phyloP scores from a whole-genome alignment of 169 alveolate species.

The Plasmodium billcollinsi region DNA sequence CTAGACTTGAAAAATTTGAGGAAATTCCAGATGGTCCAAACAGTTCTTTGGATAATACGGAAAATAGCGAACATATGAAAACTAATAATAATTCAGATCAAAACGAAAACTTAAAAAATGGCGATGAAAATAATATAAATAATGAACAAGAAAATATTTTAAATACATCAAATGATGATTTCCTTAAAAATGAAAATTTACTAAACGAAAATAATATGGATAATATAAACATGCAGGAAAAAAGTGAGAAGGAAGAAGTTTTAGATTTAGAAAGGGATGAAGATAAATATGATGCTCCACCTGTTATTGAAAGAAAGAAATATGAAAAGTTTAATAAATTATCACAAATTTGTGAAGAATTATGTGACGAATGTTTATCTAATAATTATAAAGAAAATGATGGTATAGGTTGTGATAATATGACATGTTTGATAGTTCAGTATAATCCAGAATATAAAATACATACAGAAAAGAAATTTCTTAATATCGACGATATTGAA shows the following conservation, averaged over 20 bases:
- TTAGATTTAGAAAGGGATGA: conserved; percentile 48
- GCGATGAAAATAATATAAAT: conserved; percentile 1
- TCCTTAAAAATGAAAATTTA: conserved; percentile 6
- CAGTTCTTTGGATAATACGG: conserved; percentile 10
- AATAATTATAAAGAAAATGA: conserved; percentile 90
- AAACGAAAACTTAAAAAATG: conserved; percentile 11
- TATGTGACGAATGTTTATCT: conserved; percentile 92
- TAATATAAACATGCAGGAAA: conserved; percentile 5
- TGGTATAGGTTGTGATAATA: conserved; percentile 96
- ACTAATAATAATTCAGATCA: conserved; percentile 30
- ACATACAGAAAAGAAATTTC: conserved; percentile 68
- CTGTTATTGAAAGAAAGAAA: conserved; percentile 76
- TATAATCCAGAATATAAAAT: conserved; percentile 80
- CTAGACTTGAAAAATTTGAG: conserved; percentile 58
- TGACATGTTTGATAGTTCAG: conserved; percentile 93
- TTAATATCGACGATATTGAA: conserved; percentile 62
- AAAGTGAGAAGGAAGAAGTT: not conserved
- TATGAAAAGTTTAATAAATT: conserved; percentile 75
- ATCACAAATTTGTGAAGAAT: conserved; percentile 89
- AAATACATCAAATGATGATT: conserved; percentile 5
- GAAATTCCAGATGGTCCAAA: conserved; percentile 16
- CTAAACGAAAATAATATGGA: conserved; percentile 9
- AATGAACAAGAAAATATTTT: conserved; percentile 5
- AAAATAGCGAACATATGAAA: conserved; percentile 1
- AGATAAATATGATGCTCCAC: conserved; percentile 76